Evolutionary conservation across 495 filamentous ascomycete genomes (phyloP).

Genomic region (Penicillium crystallinum): DNA sequence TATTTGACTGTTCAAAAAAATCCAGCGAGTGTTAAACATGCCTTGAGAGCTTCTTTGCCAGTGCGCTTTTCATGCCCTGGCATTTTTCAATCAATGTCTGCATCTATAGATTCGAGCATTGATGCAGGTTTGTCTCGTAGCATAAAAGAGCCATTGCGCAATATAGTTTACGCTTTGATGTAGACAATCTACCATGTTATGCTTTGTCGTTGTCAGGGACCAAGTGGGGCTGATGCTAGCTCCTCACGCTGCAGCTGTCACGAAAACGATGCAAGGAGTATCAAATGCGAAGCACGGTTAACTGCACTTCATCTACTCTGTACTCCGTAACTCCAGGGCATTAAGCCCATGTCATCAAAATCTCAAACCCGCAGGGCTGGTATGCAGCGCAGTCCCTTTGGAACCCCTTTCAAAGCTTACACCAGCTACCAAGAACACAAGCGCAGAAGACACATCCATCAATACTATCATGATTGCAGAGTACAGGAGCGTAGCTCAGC

Average conservation of each 20-base stretch:
- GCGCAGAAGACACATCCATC: too few relatives aligned
- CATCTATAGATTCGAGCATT: not conserved
- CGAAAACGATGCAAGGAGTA: not conserved
- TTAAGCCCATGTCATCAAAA: too few relatives aligned
- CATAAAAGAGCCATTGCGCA: not conserved
- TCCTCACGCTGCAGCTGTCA: constrained; percentile 2
- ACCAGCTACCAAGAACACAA: too few relatives aligned
- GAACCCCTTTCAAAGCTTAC: too few relatives aligned
- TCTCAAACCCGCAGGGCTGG: too few relatives aligned
- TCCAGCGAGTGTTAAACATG: not conserved
- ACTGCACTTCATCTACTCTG: not conserved
- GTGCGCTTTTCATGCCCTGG: not conserved
- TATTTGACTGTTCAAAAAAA: not conserved
- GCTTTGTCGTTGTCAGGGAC: not conserved
- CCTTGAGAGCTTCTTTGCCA: not conserved
- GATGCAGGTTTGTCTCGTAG: not conserved
- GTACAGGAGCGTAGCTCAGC: too few relatives aligned
- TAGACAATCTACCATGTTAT: not conserved
- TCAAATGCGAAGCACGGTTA: not conserved
- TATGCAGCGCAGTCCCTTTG: too few relatives aligned
- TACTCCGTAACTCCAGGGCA: too few relatives aligned
- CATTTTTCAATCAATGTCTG: not conserved
- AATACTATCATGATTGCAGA: too few relatives aligned
- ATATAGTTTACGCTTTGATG: not conserved
- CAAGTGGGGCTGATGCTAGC: constrained; percentile 6